Evolutionary conservation across 108 stramenopile genomes (phyloP), one percentile per base, ranked within the genome.

Genomic region (Skeletonema marinoi): DNA sequence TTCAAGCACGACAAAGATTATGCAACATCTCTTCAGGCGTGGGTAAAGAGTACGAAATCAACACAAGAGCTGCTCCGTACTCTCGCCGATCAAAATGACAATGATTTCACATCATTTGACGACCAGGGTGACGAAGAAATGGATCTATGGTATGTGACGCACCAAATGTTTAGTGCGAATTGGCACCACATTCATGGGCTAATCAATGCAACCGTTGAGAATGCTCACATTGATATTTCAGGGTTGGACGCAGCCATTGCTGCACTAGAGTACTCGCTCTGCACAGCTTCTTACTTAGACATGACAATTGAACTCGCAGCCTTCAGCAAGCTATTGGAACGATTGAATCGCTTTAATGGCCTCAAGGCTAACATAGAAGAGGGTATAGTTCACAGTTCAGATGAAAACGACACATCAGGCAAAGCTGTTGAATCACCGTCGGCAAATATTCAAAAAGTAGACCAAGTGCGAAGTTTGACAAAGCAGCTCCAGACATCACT

Each of bases 121-220:
- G 86, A 87, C 44, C 68, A 75, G 68, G 50, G 72, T 32, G 51
- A 63, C 13, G 41, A 62, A 19, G 66, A 65, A 12, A 46, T 41
- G 16, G 83, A 77, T 6, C 69, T 88, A 7, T 19, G 51, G 38
- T 81, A 88, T 72, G 65, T 94, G 25, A 62, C 86, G 17, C 78
- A 87, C 30, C 66, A 80, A 29, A 74, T 88, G 60, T 85, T 90
- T 65, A 38, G 68, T 7, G 78, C 87, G 17, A 89, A 75, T 39
- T 95, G 92, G 90, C 88, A 90, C 70, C 85, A 89, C 50, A 88
- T 91, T 68, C 90, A 95, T 82, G 86, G 89, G 16, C 70, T 92
- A 11, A 87, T 94, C 78, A 91, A 90, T 66, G 74, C 85, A 3
- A 68, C 78, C 16, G 56, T 93, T 8, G 91, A 95, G 74, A 85